These are phyloP conservation scores for Hymenoscyphus fructigenus DNA, from an alignment of 2,329 filamentous ascomycete genomes.

Conservation along the genomic window DNA sequence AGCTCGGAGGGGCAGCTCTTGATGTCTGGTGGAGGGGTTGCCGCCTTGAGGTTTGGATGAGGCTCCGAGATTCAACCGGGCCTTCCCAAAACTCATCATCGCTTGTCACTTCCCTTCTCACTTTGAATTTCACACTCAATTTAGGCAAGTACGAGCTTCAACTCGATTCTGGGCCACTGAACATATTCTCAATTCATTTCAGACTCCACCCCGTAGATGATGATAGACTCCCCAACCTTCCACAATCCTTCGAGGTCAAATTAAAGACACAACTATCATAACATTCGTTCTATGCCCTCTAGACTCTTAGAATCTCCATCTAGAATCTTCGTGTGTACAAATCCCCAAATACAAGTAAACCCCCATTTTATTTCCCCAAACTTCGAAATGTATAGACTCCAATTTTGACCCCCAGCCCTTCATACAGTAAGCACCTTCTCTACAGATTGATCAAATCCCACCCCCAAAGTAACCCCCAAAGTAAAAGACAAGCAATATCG, in stretches of 20 bases:
- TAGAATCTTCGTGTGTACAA: neutral
- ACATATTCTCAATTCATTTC: no score
- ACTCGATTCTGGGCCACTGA: neutral
- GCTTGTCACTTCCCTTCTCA: neutral
- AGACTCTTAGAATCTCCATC: neutral
- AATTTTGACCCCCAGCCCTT: neutral
- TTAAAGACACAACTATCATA: neutral
- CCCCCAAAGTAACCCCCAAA: neutral
- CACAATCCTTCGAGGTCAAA: no score
- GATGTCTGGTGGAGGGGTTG: constrained; percentile 2
- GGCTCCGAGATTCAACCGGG: neutral
- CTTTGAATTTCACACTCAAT: neutral
- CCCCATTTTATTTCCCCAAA: neutral
- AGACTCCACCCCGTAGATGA: neutral
- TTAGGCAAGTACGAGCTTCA: neutral
- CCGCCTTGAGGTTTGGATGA: neutral
- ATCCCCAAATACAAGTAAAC: neutral
- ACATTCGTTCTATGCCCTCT: neutral
- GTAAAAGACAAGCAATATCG: neutral
- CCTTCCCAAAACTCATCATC: neutral
- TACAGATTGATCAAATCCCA: neutral
- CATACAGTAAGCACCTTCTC: neutral
- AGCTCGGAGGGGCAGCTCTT: neutral
- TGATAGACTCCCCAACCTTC: no score
- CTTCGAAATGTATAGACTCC: neutral